These are phyloP conservation scores for Haematococcus sp. DNA, from an alignment of 139 green algal species.

Conservation along the genomic window DNA sequence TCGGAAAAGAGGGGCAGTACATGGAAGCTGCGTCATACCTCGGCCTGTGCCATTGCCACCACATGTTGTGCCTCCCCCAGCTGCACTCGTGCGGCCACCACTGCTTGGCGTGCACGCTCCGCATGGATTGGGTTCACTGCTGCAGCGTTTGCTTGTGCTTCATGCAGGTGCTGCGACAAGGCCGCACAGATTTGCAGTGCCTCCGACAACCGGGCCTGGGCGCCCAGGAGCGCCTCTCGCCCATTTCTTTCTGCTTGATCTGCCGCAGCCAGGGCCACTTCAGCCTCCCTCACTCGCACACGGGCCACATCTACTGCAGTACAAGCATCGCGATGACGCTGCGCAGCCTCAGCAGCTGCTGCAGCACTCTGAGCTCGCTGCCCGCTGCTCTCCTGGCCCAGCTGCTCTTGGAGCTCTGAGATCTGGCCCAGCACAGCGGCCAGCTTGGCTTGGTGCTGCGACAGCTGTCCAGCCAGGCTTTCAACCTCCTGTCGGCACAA, in stretches of 20 bases:
- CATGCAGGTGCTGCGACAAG: neutral
- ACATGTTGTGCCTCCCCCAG: conserved; percentile 6
- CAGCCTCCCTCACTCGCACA: neutral
- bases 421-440: too few relatives aligned
- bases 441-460: too few relatives aligned
- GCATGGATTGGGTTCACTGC: neutral
- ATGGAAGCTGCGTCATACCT: neutral
- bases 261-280: neutral
- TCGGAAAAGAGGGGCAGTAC: too few relatives aligned
- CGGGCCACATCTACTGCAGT: too few relatives aligned
- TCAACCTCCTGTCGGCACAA: too few relatives aligned
- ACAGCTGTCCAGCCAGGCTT: too few relatives aligned
- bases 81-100: neutral
- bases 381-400: too few relatives aligned
- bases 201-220: conserved; percentile 6
- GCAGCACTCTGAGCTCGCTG: too few relatives aligned
- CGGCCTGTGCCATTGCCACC: neutral
- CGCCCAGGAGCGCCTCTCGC: neutral
- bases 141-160: neutral
- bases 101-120: neutral
- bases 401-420: too few relatives aligned
- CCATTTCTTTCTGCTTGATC: neutral
- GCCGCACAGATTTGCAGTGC: neutral
- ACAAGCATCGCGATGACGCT: too few relatives aligned
- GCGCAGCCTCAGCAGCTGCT: too few relatives aligned